Evolutionary conservation across 2,329 filamentous ascomycete species (phyloP).

Genomic region (Stachybotrys chartarum): DNA sequence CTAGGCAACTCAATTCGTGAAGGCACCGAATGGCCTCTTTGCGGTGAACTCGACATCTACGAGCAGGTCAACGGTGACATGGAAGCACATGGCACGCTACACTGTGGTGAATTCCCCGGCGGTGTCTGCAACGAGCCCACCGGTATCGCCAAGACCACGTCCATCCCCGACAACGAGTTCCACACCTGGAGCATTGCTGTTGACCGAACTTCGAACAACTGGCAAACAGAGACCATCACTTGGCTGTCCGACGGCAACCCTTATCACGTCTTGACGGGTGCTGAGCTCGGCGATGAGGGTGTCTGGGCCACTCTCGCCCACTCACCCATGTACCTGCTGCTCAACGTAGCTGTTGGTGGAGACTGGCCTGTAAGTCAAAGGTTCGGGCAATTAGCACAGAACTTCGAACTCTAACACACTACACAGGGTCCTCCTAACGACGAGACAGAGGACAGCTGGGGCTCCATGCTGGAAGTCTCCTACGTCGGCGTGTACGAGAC

Average conservation of each 20-base stretch:
- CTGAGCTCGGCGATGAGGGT: slow-evolving; percentile 28
- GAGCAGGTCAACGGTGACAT: slow-evolving; percentile 40
- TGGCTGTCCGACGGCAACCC: slow-evolving; percentile 39
- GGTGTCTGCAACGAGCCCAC: slow-evolving; percentile 40
- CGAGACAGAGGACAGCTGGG: slow-evolving; percentile 25
- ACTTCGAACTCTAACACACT: not conserved
- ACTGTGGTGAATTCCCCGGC: slow-evolving; percentile 36
- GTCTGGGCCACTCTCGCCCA: slow-evolving; percentile 37
- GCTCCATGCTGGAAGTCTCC: slow-evolving; percentile 32
- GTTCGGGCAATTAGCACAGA: too few relatives aligned
- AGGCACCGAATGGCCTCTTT: slow-evolving; percentile 39
- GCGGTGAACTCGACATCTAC: slow-evolving; percentile 44
- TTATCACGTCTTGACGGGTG: slow-evolving; percentile 36
- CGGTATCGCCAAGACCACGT: slow-evolving; percentile 27
- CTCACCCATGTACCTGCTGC: slow-evolving; percentile 35
- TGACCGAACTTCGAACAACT: slow-evolving; percentile 35
- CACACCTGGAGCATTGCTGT: slow-evolving; percentile 41
- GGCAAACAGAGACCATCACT: slow-evolving; percentile 39
- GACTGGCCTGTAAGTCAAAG: slow-evolving; percentile 27
- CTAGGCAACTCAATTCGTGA: slow-evolving; percentile 38
- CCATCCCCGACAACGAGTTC: slow-evolving; percentile 38
- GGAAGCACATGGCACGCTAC: slow-evolving; percentile 38
- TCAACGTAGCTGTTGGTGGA: slow-evolving; percentile 42
- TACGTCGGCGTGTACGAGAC: slow-evolving; percentile 32
- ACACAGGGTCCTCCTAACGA: slow-evolving; percentile 23